These are phyloP conservation scores for Lasiosphaeria hispida DNA, from an alignment of 495 filamentous ascomycete genomes.

Conservation along the genomic window DNA sequence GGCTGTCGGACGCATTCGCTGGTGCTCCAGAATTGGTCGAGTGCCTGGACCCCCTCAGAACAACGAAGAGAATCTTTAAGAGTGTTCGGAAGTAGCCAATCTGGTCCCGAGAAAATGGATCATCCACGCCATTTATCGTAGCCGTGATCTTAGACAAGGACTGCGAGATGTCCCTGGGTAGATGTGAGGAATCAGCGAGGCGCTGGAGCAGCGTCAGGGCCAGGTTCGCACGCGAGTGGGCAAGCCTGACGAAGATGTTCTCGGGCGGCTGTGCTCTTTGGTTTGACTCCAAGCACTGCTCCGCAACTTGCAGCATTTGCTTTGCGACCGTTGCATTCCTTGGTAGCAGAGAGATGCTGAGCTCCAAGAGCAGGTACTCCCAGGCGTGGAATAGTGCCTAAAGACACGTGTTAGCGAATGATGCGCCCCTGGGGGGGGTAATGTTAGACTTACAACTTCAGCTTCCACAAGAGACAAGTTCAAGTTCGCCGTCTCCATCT, in stretches of 20 bases:
- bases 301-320: slow-evolving; percentile 63
- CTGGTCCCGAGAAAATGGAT: slow-evolving; percentile 61
- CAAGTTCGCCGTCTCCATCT: slow-evolving; percentile 80
- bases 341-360: slow-evolving; percentile 65
- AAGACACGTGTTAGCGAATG: slow-evolving; percentile 27
- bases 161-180: slow-evolving; percentile 56
- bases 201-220: slow-evolving; percentile 73
- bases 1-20: slow-evolving; percentile 22
- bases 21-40: slow-evolving; percentile 21
- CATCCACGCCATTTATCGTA: slow-evolving; percentile 59
- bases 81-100: slow-evolving; percentile 77
- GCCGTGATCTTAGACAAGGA: slow-evolving; percentile 67
- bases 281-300: slow-evolving; percentile 71
- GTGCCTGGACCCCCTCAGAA: slow-evolving; percentile 57
- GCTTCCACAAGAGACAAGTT: slow-evolving; percentile 90
- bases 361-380: slow-evolving; percentile 83
- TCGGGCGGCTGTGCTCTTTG: slow-evolving; percentile 62
- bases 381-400: slow-evolving; percentile 80
- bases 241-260: slow-evolving; percentile 67
- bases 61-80: slow-evolving; percentile 80
- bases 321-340: slow-evolving; percentile 59
- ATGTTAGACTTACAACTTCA: slow-evolving; percentile 66
- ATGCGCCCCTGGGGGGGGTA: not conserved
- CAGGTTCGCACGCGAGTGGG: slow-evolving; percentile 70
- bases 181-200: slow-evolving; percentile 62